Base-by-base conservation (phyloP, 1,139 yeast species). In the Hansenula sp. region DNA sequence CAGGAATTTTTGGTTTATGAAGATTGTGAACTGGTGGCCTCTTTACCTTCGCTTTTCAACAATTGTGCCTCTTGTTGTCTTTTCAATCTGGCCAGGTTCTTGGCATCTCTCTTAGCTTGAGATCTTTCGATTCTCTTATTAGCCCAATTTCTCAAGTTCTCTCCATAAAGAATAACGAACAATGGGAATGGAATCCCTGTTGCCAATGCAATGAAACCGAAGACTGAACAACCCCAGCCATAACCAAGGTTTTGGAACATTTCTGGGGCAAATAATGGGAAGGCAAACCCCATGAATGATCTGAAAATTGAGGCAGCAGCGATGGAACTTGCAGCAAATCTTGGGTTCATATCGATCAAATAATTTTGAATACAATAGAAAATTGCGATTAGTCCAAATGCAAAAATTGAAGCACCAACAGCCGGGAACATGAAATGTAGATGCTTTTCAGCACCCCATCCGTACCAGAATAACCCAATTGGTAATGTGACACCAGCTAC, bases 151-250 rank as follows among this genome's bases (percentile, higher is more conserved):
- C 88, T 66, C 50, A 81, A 59, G 27, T 65, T 61, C 53, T 79
- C 83, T 12, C 88, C 88, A 45, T 76, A 74, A 43, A 68, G 62
- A 42, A 73, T 68, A 35, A 83, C 78, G 46, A 79, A 69, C 15
- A 80, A 53, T 3, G 88, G 87, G 65, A 80, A 81, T 4, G 85
- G 87, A 7, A 81, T 63, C 7, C 88, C 88, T 38, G 81, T 65
- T 1, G 68, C 72, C 30, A 80, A 55, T 10, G 76, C 81, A 40
- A 80, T 62, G 32, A 80, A 65, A 0, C 77, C 87, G 58, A 81
- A 77, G 55, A 81, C 58, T 0, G 85, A 76, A 52, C 78, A 78
- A 16, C 84, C 84, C 87, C 87, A 81, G 7, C 86, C 88, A 51
- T 79, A 79, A 27, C 79, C 77, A 28, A 75, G 25, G 24, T 47